A percentile compares a stretch with the other conserved stretches of the same genome.
phyloP scores from a whole-genome alignment of 257 asterid genomes.

The Capsicum chinense region DNA sequence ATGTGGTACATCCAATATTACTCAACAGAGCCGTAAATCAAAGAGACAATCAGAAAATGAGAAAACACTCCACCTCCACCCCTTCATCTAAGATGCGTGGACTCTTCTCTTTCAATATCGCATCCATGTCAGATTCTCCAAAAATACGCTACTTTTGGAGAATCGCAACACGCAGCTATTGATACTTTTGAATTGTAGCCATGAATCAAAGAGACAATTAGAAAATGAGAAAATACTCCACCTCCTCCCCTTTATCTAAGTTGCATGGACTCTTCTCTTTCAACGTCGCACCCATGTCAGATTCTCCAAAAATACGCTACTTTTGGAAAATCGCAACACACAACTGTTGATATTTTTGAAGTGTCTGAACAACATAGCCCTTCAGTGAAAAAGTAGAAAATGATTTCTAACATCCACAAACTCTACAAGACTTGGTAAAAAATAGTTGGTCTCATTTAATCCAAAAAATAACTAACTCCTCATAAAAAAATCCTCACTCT shows the following conservation, averaged over 20 bases:
- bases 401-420: neutral
- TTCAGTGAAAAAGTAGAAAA: neutral
- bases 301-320: too few species aligned
- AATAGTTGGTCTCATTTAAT: neutral
- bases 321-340: too few species aligned
- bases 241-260: neutral
- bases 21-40: neutral
- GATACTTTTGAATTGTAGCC: too few species aligned
- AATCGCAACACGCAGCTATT: too few species aligned
- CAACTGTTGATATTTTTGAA: too few species aligned
- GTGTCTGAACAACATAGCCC: too few species aligned
- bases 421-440: neutral
- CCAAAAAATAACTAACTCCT: neutral
- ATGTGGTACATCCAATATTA: neutral
- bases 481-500: neutral
- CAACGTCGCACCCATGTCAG: too few species aligned
- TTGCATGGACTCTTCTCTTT: too few species aligned
- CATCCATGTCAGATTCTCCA: too few species aligned
- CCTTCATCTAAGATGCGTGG: too few species aligned
- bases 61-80: neutral
- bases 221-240: neutral
- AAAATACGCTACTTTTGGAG: too few species aligned
- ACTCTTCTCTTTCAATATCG: too few species aligned
- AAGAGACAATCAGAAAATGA: neutral
- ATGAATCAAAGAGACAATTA: neutral